phyloP scores from a whole-genome alignment of 208 protist species.

The Leishmania arabica region DNA sequence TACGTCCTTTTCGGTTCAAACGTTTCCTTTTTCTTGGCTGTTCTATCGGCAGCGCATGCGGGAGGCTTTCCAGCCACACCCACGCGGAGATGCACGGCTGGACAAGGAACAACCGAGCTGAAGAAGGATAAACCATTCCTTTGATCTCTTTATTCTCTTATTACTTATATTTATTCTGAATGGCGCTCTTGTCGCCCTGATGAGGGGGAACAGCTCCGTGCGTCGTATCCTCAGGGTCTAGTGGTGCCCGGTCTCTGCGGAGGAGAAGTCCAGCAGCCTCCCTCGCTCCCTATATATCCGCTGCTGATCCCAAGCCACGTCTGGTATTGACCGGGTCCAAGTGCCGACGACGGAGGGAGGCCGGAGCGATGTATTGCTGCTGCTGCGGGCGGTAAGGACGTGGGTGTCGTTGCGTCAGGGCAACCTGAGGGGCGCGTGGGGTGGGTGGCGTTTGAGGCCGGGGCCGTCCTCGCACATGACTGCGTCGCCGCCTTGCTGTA shows the following conservation, averaged over 20 bases:
- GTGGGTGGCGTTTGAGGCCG: too few relatives aligned
- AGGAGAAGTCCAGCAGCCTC: background rate
- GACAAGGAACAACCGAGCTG: background rate
- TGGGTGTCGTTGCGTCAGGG: background rate
- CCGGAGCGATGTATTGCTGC: background rate
- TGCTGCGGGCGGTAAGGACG: background rate
- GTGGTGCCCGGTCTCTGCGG: background rate
- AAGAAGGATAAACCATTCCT: background rate
- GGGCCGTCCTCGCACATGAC: too few relatives aligned
- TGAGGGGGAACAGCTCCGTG: background rate
- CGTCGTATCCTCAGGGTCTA: background rate
- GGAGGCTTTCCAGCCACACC: background rate
- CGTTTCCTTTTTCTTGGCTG: background rate
- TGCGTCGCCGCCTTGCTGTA: too few relatives aligned
- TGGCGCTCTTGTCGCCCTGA: background rate
- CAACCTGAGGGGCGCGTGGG: background rate
- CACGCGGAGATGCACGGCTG: background rate
- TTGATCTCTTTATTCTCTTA: background rate
- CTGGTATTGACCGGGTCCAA: background rate
- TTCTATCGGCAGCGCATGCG: background rate
- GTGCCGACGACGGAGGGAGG: background rate
- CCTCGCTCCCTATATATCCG: background rate
- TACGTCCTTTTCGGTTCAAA: too few relatives aligned
- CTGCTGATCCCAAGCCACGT: constrained; percentile 56
- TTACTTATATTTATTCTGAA: background rate